Percentiles rank a stretch among this genome's conserved stretches.
Evolutionary conservation across 208 protist genomes (phyloP).

Genomic region (Giardia muris): DNA sequence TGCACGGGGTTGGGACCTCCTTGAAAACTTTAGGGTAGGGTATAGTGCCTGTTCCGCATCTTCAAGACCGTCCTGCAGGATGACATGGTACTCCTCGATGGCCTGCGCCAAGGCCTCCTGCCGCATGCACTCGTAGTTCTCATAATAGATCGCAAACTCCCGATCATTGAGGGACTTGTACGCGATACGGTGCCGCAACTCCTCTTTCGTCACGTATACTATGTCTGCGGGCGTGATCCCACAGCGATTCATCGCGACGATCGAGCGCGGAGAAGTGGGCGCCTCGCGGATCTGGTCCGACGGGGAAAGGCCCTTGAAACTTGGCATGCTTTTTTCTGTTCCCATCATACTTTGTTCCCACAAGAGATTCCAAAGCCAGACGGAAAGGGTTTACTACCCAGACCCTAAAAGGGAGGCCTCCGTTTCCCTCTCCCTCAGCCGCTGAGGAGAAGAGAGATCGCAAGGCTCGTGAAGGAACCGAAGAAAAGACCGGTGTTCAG

Average conservation of each 20-base stretch:
- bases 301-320: neutral
- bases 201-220: neutral
- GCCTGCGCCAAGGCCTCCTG: neutral
- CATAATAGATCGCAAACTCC: neutral
- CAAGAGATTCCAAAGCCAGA: too few relatives aligned
- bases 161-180: neutral
- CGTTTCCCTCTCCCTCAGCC: too few relatives aligned
- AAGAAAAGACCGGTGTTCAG: neutral
- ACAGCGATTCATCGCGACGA: neutral
- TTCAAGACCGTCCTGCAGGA: neutral
- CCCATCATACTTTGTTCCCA: too few relatives aligned
- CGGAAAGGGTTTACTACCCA: too few relatives aligned
- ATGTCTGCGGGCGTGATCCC: neutral
- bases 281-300: neutral
- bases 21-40: neutral
- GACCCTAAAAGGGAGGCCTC: too few relatives aligned
- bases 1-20: too few relatives aligned
- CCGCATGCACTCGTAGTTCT: neutral
- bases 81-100: neutral
- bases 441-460: neutral
- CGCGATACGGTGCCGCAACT: neutral
- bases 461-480: neutral
- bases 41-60: neutral
- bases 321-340: neutral
- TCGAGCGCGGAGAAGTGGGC: neutral